Percentiles rank a stretch among this genome's conserved stretches.
These are phyloP conservation scores for Neocatenulostroma microsporum DNA, from an alignment of 2,329 filamentous ascomycete species.

Conservation along the genomic window DNA sequence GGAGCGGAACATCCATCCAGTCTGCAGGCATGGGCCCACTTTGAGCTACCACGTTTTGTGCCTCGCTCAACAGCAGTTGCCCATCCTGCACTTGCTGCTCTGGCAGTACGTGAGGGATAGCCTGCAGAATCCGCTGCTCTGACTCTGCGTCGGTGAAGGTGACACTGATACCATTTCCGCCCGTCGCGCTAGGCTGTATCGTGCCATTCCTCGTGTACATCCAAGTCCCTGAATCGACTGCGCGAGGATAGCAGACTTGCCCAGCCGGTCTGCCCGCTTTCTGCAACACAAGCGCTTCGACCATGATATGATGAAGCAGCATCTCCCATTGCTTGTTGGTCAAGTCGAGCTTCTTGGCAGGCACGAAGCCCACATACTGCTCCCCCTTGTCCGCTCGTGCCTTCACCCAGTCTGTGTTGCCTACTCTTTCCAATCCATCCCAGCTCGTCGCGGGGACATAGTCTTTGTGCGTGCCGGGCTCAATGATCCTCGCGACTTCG, in stretches of 20 bases:
- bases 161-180: slow-evolving; percentile 5
- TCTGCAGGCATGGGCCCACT: slow-evolving; percentile 18
- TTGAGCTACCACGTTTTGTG: slow-evolving; percentile 1
- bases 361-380: slow-evolving; percentile 33
- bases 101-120: slow-evolving; percentile 4
- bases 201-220: slow-evolving; percentile 7
- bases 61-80: neutral
- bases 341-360: slow-evolving; percentile 29
- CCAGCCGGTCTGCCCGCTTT: slow-evolving; percentile 27
- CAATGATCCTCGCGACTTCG: slow-evolving; percentile 18
- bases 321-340: slow-evolving; percentile 32
- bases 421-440: slow-evolving; percentile 49
- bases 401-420: slow-evolving; percentile 40
- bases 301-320: slow-evolving; percentile 46
- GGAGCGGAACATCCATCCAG: slow-evolving; percentile 55
- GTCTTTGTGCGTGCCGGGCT: slow-evolving; percentile 18
- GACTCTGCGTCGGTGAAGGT: slow-evolving; percentile 1
- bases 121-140: slow-evolving; percentile 7
- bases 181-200: slow-evolving; percentile 6
- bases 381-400: slow-evolving; percentile 30
- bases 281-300: slow-evolving; percentile 48
- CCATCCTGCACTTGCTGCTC: neutral
- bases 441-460: slow-evolving; percentile 46
- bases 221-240: slow-evolving; percentile 13
- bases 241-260: slow-evolving; percentile 8